Conservation (phyloP, 306 rosid species). For the Ammopiptanthus mongolicus region DNA sequence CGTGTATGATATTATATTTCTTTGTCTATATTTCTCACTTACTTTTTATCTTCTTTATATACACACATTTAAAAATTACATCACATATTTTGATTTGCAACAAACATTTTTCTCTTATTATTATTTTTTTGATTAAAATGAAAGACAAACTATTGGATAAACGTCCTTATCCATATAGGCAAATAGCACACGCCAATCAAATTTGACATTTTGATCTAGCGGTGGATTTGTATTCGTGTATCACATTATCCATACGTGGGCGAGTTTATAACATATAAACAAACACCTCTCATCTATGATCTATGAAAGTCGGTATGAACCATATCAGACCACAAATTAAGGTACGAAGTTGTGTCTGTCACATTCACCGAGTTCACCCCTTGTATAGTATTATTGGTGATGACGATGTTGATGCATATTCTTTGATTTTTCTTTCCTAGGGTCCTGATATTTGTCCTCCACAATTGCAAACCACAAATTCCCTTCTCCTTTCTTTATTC, state of each 20-base stretch:
- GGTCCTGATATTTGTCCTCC: conserved; percentile 9
- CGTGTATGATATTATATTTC: too few species aligned
- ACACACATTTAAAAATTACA: too few species aligned
- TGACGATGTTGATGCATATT: not conserved
- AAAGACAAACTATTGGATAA: too few species aligned
- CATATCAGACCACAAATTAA: conserved; percentile 13
- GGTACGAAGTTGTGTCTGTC: not conserved
- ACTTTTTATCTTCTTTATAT: too few species aligned
- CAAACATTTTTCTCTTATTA: too few species aligned
- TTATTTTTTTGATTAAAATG: too few species aligned
- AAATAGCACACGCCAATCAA: conserved; percentile 17
- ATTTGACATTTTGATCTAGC: conserved; percentile 14
- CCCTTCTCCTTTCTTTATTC: not conserved
- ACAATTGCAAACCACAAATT: conserved; percentile 9
- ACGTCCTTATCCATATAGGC: conserved; percentile 25
- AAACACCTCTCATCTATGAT: not conserved
- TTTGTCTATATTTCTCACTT: too few species aligned
- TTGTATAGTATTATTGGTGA: not conserved
- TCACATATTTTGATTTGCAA: too few species aligned
- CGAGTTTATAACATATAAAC: not conserved
- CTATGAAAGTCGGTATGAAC: not conserved
- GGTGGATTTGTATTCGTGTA: not conserved
- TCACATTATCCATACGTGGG: conserved; percentile 18
- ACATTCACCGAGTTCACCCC: not conserved
- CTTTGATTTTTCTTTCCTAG: not conserved